Percentiles rank a stretch among this genome's conserved stretches.
phyloP scores from a whole-genome alignment of 495 filamentous ascomycete species.

The Cudoniella acicularis region DNA sequence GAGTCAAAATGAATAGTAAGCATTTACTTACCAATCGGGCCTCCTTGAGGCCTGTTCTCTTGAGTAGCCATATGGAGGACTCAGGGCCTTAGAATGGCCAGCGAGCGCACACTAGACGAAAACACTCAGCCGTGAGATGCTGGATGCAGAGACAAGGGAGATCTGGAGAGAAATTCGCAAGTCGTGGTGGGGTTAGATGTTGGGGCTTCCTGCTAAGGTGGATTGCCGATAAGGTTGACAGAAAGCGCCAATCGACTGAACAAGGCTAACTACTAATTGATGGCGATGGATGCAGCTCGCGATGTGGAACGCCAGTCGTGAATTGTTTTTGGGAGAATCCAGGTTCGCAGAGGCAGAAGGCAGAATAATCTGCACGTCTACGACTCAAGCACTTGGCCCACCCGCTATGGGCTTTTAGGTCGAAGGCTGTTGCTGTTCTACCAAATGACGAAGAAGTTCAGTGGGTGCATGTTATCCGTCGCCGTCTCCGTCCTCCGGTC shows the following conservation, averaged over 20 bases:
- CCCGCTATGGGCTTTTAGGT: neutral
- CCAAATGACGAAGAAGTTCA: no score
- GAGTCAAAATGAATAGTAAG: constrained; percentile 22
- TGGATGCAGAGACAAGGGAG: constrained; percentile 3
- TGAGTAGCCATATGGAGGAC: constrained; percentile 18
- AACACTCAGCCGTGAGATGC: neutral
- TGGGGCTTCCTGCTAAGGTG: neutral
- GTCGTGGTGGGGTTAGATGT: constrained; percentile 15
- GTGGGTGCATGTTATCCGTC: neutral
- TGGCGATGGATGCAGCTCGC: neutral
- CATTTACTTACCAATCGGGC: constrained; percentile 18
- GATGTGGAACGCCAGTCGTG: no score
- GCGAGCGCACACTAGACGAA: constrained; percentile 1
- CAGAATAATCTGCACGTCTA: neutral
- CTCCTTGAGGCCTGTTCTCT: constrained; percentile 10
- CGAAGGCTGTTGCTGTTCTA: no score
- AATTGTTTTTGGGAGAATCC: neutral
- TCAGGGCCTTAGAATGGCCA: neutral
- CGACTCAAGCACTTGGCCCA: neutral
- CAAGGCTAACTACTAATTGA: neutral
- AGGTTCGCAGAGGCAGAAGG: no score
- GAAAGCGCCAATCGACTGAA: neutral
- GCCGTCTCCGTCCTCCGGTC: neutral
- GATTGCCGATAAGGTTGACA: neutral
- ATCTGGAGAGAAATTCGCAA: constrained; percentile 11